A percentile compares a stretch with the other conserved stretches of the same genome.
These are phyloP conservation scores for Cyclotella cryptica DNA, from an alignment of 108 stramenopile species.

Conservation along the genomic window DNA sequence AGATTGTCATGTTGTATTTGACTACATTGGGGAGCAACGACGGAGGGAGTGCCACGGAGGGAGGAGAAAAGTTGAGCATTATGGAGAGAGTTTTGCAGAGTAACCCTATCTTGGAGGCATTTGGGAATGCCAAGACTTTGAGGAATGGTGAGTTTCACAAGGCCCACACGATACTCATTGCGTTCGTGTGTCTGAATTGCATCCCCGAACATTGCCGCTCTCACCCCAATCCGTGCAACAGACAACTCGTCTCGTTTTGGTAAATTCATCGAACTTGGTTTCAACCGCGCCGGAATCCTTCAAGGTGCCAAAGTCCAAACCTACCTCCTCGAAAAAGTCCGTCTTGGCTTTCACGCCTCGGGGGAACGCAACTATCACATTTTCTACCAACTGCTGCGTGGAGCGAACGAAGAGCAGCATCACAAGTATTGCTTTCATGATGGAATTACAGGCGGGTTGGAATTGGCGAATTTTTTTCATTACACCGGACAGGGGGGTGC, in stretches of 20 bases:
- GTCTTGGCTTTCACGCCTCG: conserved; percentile 87
- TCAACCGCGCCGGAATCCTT: conserved; percentile 88
- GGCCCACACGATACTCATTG: background rate
- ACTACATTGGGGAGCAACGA: conserved; percentile 80
- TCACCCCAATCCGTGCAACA: background rate
- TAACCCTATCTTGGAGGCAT: conserved; percentile 99
- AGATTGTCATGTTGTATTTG: conserved; percentile 95
- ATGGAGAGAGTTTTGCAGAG: conserved; percentile 96
- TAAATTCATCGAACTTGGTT: conserved; percentile 98
- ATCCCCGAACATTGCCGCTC: no score
- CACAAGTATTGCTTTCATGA: conserved; percentile 81
- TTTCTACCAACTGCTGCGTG: conserved; percentile 93
- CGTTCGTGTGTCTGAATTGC: background rate
- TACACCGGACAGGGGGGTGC: conserved; percentile 91
- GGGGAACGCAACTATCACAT: conserved; percentile 96
- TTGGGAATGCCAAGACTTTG: conserved; percentile 99
- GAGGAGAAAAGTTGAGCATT: conserved; percentile 60
- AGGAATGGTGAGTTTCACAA: conserved; percentile 74
- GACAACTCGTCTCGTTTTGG: conserved; percentile 99
- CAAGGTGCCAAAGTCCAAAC: conserved; percentile 95
- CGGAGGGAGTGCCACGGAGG: conserved; percentile 20
- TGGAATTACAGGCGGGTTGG: conserved; percentile 80
- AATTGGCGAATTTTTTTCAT: conserved; percentile 80
- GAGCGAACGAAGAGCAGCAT: conserved; percentile 86
- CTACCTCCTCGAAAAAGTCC: conserved; percentile 98